phyloP scores from a whole-genome alignment of 805 yeast species.

The Blastobotrys parvus region DNA sequence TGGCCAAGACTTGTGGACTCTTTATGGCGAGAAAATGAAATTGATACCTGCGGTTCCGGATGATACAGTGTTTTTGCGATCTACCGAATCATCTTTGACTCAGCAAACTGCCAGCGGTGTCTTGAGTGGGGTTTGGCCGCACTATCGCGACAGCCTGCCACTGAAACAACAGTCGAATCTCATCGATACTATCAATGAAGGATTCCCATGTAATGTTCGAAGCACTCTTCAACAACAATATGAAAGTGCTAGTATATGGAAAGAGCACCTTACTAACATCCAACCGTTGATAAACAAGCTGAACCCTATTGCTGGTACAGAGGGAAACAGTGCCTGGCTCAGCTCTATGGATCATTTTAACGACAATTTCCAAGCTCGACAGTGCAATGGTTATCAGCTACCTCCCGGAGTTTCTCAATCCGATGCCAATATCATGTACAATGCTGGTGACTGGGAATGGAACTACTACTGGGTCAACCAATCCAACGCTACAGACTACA shows the following conservation, averaged over 20 bases:
- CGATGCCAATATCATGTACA: slow-evolving; percentile 34
- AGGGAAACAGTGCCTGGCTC: slow-evolving; percentile 20
- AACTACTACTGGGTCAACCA: slow-evolving; percentile 32
- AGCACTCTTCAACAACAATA: slow-evolving; percentile 4
- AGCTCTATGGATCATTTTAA: slow-evolving; percentile 33
- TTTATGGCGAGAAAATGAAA: slow-evolving; percentile 17
- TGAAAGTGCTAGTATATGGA: not conserved
- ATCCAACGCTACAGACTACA: slow-evolving; percentile 30
- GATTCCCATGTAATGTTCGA: slow-evolving; percentile 29
- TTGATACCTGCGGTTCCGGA: slow-evolving; percentile 32
- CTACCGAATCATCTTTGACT: slow-evolving; percentile 34
- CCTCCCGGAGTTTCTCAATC: slow-evolving; percentile 23
- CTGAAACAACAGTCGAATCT: slow-evolving; percentile 26
- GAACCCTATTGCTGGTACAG: slow-evolving; percentile 5
- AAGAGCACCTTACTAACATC: not conserved
- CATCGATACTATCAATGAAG: slow-evolving; percentile 33
- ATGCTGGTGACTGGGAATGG: slow-evolving; percentile 38
- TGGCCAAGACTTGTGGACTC: slow-evolving; percentile 29
- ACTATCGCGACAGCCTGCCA: slow-evolving; percentile 21
- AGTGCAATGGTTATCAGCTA: slow-evolving; percentile 32
- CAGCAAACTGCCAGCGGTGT: slow-evolving; percentile 34
- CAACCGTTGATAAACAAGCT: not conserved
- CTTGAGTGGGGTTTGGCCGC: slow-evolving; percentile 33
- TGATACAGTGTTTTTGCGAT: slow-evolving; percentile 28
- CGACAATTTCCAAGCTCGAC: slow-evolving; percentile 35